Conservation (phyloP, 345 rosid genomes). For the Tarenaya hassleriana region DNA sequence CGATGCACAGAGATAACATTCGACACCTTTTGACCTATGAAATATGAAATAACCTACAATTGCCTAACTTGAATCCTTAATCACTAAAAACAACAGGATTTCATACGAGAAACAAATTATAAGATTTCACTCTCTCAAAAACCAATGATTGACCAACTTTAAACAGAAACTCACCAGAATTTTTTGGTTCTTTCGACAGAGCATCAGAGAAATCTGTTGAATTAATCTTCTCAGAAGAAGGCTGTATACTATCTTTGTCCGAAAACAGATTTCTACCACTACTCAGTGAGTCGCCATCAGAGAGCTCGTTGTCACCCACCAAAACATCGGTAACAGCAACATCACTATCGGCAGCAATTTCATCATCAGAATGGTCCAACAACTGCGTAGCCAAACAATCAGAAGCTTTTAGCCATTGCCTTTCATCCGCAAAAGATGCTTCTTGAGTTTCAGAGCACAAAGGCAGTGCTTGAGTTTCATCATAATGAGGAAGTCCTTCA, state of each 20-base stretch:
- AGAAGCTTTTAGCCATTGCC: constrained; percentile 14
- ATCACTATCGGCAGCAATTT: constrained; percentile 31
- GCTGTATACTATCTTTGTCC: constrained; percentile 21
- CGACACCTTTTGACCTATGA: constrained; percentile 21
- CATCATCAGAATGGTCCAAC: constrained; percentile 19
- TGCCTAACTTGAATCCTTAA: constrained; percentile 4
- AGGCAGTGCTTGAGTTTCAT: constrained; percentile 35
- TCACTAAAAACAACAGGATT: neutral
- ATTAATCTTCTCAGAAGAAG: constrained; percentile 16
- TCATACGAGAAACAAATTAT: constrained; percentile 5
- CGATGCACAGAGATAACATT: constrained; percentile 15
- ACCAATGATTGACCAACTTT: neutral
- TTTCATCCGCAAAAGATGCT: constrained; percentile 19
- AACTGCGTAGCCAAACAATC: constrained; percentile 32
- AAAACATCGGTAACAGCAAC: constrained; percentile 52
- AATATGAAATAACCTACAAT: constrained; percentile 11
- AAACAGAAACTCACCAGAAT: constrained; percentile 36
- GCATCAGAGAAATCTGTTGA: constrained; percentile 18
- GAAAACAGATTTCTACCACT: constrained; percentile 20
- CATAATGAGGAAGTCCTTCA: constrained; percentile 27
- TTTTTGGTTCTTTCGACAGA: constrained; percentile 19
- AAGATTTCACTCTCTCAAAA: neutral
- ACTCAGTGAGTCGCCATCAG: constrained; percentile 30
- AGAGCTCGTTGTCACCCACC: constrained; percentile 29
- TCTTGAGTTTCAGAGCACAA: constrained; percentile 28